Evolutionary conservation across 2,329 filamentous ascomycete species (phyloP).

Genomic region (Chaetomium sp.): DNA sequence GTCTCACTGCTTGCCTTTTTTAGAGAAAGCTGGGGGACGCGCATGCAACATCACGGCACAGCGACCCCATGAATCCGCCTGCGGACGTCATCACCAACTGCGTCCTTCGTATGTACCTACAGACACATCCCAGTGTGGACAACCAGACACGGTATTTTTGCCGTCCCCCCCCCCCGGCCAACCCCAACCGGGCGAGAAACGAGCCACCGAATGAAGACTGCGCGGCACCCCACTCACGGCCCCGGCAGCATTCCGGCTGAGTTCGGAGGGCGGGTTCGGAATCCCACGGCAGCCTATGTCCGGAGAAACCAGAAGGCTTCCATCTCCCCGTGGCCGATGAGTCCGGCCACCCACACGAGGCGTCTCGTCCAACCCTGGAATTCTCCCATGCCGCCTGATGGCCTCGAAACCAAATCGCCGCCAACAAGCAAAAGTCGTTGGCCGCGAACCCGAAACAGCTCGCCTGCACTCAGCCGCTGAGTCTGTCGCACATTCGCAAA

Average conservation of each 20-base stretch:
- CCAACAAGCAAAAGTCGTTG: not conserved
- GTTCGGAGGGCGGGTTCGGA: slow-evolving; percentile 8
- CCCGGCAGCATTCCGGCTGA: slow-evolving; percentile 5
- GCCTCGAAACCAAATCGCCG: not conserved
- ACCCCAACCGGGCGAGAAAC: not conserved
- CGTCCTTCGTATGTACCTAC: not conserved
- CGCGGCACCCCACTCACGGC: slow-evolving; percentile 3
- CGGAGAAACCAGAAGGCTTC: slow-evolving; percentile 1
- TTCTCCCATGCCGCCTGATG: not conserved
- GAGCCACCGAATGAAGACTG: not conserved
- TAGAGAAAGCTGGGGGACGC: not conserved
- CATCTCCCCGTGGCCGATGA: not conserved
- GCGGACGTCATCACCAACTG: slow-evolving; percentile 3
- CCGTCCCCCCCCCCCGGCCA: not conserved
- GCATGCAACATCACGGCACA: slow-evolving; percentile 13
- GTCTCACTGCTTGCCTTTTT: slow-evolving; percentile 15
- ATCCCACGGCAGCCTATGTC: slow-evolving; percentile 8
- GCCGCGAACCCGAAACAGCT: not conserved
- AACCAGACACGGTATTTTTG: not conserved
- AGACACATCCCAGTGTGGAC: not conserved
- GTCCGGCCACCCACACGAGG: not conserved
- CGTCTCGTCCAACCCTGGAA: not conserved
- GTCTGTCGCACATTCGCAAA: not conserved
- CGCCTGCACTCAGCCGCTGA: not conserved
- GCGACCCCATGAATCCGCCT: slow-evolving; percentile 7